Conservation (phyloP, 2,329 filamentous ascomycete genomes). For the Aspergillus fijiensis region DNA sequence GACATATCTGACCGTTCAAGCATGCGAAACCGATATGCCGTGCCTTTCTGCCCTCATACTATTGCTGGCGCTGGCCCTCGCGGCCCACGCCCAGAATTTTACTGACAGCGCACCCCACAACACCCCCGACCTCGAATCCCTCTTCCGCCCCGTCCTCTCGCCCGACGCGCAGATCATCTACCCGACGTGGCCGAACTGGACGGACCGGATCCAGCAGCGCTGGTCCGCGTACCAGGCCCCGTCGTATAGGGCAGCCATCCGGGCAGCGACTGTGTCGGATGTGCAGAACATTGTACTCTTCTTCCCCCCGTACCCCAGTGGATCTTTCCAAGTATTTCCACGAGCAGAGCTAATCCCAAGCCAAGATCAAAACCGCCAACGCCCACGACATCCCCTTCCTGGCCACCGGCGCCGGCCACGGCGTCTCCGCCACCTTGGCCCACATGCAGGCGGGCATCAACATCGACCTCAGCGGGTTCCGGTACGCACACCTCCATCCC, state of each 20-base stretch:
- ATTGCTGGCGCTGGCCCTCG: no score
- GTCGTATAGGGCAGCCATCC: background rate
- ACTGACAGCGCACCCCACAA: no score
- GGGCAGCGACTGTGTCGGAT: background rate
- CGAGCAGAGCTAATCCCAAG: no score
- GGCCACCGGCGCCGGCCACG: background rate
- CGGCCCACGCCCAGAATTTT: no score
- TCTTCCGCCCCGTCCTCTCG: background rate
- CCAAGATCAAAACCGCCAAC: background rate
- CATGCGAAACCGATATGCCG: no score
- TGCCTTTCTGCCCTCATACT: no score
- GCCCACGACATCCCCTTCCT: constrained; percentile 5
- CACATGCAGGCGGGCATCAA: background rate
- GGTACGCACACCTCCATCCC: background rate
- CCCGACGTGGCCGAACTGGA: background rate
- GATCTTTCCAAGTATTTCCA: no score
- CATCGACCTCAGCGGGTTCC: constrained; percentile 7
- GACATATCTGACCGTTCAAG: no score
- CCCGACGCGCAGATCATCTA: background rate
- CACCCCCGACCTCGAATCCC: background rate
- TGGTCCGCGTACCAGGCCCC: constrained; percentile 1
- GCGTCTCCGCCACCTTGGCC: background rate
- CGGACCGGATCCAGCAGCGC: background rate
- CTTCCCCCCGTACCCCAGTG: background rate
- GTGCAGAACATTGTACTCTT: background rate